Base-by-base conservation (phyloP, 345 rosid species). In the Murraya koenigii region DNA sequence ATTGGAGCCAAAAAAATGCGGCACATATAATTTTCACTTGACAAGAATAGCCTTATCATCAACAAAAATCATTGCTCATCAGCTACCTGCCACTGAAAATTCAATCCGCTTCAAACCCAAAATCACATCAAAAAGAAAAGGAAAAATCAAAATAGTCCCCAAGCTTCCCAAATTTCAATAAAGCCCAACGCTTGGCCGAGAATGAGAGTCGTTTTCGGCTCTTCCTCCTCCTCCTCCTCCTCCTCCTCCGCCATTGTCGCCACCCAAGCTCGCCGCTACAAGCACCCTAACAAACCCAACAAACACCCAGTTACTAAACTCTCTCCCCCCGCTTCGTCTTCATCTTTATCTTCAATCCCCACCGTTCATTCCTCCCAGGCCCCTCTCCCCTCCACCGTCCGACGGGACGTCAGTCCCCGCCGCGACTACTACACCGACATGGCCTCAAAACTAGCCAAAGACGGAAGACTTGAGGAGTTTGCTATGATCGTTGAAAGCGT, bases 381-480 rank as follows among this genome's bases (percentile, higher is more conserved):
- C 49, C 79, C 79, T 58, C 78, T 80, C 59, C 78, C 74, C 64
- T 77, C 80, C 73, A 72, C 89, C 80, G 56, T 85, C 38, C 84
- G 77, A 78, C 79, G 79, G 87, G 84, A 87, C 82, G 72, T 81
- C 66, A 49, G 75, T 60, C 77, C 82, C 72, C 75, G 75, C 5
- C 74, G 82, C 39, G 79, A 74, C 74, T 79, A 89, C 82, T 79
- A 87, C 66, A 89, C 88, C 20, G 87, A 84, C 72, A 82, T 90
- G 69, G 93, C 97, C 11, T 85, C 93, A 30, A 85, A 82, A 81
- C 92, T 90, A 61, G 97, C 95, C 39, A 91, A 78, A 44, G 93
- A 87, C 11, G 97, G 93, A 49, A 88, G 90, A 69, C 89, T 94
- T 23, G 84, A 84, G 65, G 98, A 94, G 52, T 86, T 93, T 32